These are phyloP conservation scores for Endotrypanum monterogeii DNA, from an alignment of 208 protist species.

Conservation along the genomic window DNA sequence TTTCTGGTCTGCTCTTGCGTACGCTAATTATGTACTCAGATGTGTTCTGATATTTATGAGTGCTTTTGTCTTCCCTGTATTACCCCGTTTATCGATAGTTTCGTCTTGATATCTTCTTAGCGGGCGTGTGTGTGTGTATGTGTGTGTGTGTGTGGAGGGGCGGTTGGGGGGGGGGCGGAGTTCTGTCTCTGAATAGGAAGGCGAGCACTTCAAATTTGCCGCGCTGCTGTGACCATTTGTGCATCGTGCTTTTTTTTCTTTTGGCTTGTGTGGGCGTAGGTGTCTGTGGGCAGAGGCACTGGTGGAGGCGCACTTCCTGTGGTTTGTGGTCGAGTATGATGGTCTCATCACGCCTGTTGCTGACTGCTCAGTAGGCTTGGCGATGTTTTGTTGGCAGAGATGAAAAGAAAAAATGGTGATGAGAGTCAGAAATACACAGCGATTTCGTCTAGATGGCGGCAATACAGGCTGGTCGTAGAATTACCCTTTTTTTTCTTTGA, in stretches of 20 bases:
- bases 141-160: no score
- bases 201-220: not conserved
- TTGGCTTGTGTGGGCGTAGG: not conserved
- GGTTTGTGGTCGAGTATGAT: not conserved
- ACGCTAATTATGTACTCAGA: not conserved
- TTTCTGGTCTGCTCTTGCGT: not conserved
- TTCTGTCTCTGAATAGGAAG: not conserved
- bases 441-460: not conserved
- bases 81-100: not conserved
- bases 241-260: not conserved
- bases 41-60: not conserved
- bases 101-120: not conserved
- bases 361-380: not conserved
- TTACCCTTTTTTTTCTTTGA: not conserved
- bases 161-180: no score
- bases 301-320: not conserved
- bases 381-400: not conserved
- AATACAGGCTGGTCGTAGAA: not conserved
- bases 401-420: no score
- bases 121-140: no score
- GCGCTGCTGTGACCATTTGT: not conserved
- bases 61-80: not conserved
- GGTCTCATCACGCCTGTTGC: not conserved
- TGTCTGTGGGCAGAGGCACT: not conserved
- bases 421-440: not conserved